These are phyloP conservation scores for Scenedesmus sp. DNA, from an alignment of 163 green algal species.

Conservation along the genomic window DNA sequence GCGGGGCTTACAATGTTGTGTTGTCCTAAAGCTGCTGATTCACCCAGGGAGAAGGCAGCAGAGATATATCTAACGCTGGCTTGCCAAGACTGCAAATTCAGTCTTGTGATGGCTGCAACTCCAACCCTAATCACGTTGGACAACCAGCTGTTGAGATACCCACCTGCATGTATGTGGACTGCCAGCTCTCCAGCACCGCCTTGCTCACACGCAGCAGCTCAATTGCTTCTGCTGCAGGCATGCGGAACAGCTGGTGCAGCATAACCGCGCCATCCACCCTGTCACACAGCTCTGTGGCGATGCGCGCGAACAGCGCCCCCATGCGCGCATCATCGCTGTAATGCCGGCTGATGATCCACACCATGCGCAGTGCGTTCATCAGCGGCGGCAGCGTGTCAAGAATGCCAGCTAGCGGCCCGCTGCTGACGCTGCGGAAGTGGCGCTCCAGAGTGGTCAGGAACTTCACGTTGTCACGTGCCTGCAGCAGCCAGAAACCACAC, in stretches of 20 bases:
- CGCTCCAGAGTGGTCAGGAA: conserved; percentile 94
- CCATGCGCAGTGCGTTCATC: conserved; percentile 94
- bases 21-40: too few species aligned
- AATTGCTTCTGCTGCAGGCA: conserved; percentile 64
- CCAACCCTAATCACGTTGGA: too few species aligned
- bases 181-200: conserved; percentile 83
- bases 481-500: neutral
- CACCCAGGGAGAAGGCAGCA: too few species aligned
- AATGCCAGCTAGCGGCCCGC: conserved; percentile 79
- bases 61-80: too few species aligned
- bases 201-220: conserved; percentile 70
- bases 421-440: conserved; percentile 89
- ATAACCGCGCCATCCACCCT: conserved; percentile 77
- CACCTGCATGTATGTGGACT: conserved; percentile 84
- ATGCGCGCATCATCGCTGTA: conserved; percentile 94
- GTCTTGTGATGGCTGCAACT: too few species aligned
- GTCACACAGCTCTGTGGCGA: conserved; percentile 81
- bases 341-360: conserved; percentile 94
- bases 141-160: neutral
- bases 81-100: too few species aligned
- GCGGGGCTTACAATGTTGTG: too few species aligned
- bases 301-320: conserved; percentile 88
- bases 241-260: conserved; percentile 75
- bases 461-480: conserved; percentile 92
- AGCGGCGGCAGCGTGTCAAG: conserved; percentile 88